phyloP scores from a whole-genome alignment of 768 basidiomycete genomes.

The Lactarius indigo region DNA sequence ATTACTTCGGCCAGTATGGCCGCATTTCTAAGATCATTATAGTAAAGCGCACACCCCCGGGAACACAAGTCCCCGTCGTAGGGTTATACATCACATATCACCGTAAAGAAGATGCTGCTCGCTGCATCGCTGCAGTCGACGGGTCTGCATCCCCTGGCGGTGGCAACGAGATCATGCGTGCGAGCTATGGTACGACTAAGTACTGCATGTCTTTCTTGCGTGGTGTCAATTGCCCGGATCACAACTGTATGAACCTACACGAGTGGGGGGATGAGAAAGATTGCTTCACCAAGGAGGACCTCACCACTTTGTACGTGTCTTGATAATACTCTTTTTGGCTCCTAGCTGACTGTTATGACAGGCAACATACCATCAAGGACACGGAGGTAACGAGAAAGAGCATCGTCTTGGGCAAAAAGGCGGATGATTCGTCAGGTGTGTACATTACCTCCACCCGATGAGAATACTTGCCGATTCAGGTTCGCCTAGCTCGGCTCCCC shows the following conservation, averaged over 20 bases:
- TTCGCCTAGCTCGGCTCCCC: constrained; percentile 50
- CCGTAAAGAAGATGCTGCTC: constrained; percentile 89
- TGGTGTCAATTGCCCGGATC: constrained; percentile 76
- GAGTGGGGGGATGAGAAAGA: constrained; percentile 99
- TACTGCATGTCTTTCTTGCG: constrained; percentile 97
- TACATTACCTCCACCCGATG: background rate
- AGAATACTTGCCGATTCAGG: constrained; percentile 12
- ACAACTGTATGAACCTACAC: constrained; percentile 90
- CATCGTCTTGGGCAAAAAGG: constrained; percentile 49
- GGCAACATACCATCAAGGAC: constrained; percentile 92
- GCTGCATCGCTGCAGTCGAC: constrained; percentile 90
- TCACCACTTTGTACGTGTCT: constrained; percentile 76
- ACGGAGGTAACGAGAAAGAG: constrained; percentile 65
- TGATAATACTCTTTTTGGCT: constrained; percentile 10
- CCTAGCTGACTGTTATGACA: constrained; percentile 32
- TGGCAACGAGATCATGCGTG: constrained; percentile 84
- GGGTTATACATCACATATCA: constrained; percentile 98
- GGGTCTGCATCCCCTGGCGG: constrained; percentile 89
- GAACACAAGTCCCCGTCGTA: constrained; percentile 67
- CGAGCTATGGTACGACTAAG: constrained; percentile 94
- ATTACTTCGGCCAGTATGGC: constrained; percentile 98
- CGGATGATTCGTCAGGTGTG: constrained; percentile 40
- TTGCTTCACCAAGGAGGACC: constrained; percentile 94
- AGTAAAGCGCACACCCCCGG: constrained; percentile 80
- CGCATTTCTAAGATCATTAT: constrained; percentile 95